Evolutionary conservation across 306 rosid species (phyloP).

Genomic region (Cucumis sativus): DNA sequence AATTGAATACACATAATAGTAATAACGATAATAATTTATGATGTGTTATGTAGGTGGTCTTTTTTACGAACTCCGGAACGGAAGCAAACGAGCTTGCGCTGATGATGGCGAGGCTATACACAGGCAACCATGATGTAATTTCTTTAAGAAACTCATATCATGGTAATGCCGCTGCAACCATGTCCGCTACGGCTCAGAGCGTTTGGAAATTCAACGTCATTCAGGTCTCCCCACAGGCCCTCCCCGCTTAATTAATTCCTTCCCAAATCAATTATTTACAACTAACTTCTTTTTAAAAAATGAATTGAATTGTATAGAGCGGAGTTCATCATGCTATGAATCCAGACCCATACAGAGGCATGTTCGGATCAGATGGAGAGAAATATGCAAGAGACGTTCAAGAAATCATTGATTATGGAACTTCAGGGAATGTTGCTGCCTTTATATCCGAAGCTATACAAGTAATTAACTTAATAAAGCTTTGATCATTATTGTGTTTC

Average conservation of each 20-base stretch:
- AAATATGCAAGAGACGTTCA: conserved; percentile 75
- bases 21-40: too few species aligned
- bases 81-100: conserved; percentile 93
- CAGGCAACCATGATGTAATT: conserved; percentile 69
- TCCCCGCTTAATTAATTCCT: too few species aligned
- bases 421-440: conserved; percentile 74
- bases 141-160: conserved; percentile 81
- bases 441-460: conserved; percentile 82
- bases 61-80: conserved; percentile 94
- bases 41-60: conserved; percentile 29
- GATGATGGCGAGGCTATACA: conserved; percentile 60
- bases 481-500: too few species aligned
- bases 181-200: conserved; percentile 88
- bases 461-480: conserved; percentile 16
- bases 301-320: conserved; percentile 21
- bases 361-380: conserved; percentile 82
- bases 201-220: conserved; percentile 68
- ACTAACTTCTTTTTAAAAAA: too few species aligned
- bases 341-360: conserved; percentile 93
- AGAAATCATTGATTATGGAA: conserved; percentile 73
- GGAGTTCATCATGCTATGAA: conserved; percentile 87
- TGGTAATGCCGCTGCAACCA: conserved; percentile 75
- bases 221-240: conserved; percentile 25
- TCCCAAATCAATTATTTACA: too few species aligned
- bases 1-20: too few species aligned